Conservation (phyloP, 169 alveolate genomes). For the Cryptosporidium bovis region DNA sequence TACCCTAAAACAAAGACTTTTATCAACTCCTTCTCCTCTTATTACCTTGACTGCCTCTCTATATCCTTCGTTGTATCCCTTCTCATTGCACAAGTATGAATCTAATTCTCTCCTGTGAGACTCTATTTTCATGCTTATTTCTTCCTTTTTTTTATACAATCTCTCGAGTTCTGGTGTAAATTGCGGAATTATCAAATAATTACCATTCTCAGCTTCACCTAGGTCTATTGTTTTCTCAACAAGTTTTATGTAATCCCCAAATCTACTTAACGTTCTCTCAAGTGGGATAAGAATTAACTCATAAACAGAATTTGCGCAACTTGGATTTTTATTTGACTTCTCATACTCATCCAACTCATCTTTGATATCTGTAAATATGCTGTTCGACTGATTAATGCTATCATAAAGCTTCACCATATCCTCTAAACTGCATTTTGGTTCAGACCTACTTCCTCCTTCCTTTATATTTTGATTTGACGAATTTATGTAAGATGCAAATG, state of each 20-base stretch:
- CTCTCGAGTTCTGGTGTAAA: conserved; percentile 84
- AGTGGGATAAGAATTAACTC: conserved; percentile 81
- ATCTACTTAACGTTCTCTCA: conserved; percentile 82
- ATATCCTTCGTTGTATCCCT: conserved; percentile 76
- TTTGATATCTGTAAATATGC: conserved; percentile 39
- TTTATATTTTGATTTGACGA: conserved; percentile 10
- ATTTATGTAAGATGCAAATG: conserved; percentile 73
- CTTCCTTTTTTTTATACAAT: conserved; percentile 81
- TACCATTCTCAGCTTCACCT: conserved; percentile 90
- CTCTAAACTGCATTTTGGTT: conserved; percentile 81
- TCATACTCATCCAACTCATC: conserved; percentile 25
- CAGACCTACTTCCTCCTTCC: conserved; percentile 67
- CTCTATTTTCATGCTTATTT: conserved; percentile 85
- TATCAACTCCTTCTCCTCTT: conserved; percentile 76
- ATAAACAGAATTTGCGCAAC: conserved; percentile 6
- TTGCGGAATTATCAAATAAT: conserved; percentile 85
- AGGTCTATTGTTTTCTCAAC: conserved; percentile 93
- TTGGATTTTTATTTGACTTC: not conserved
- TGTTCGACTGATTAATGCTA: conserved; percentile 39
- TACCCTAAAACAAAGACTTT: conserved; percentile 87
- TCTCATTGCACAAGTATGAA: conserved; percentile 81
- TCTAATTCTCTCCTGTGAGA: conserved; percentile 83
- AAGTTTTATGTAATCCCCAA: conserved; percentile 86
- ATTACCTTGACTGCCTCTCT: conserved; percentile 76
- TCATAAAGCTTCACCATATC: conserved; percentile 88